These are phyloP conservation scores for Phytophthora boehmeriae DNA, from an alignment of 352 stramenopile genomes.

Conservation along the genomic window DNA sequence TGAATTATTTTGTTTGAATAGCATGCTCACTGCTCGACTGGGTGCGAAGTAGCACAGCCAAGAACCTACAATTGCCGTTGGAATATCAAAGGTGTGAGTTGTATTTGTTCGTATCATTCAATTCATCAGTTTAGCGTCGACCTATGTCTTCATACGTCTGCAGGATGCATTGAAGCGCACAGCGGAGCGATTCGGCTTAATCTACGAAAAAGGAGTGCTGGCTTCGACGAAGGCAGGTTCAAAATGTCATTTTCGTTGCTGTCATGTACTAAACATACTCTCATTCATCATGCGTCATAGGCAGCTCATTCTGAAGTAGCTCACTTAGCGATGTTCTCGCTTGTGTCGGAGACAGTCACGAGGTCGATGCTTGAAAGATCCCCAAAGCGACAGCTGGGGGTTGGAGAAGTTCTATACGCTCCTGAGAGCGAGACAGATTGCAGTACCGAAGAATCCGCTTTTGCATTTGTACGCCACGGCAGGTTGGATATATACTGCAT, in stretches of 20 bases:
- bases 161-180: slow-evolving; percentile 34
- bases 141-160: background rate
- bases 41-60: slow-evolving; percentile 22
- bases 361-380: slow-evolving; percentile 37
- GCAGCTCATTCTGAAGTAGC: slow-evolving; percentile 35
- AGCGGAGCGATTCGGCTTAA: slow-evolving; percentile 32
- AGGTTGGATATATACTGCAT: slow-evolving; percentile 57
- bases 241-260: background rate
- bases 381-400: slow-evolving; percentile 19
- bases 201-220: slow-evolving; percentile 32
- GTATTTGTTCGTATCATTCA: background rate
- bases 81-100: slow-evolving; percentile 29
- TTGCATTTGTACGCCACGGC: slow-evolving; percentile 47
- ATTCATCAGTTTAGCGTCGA: background rate
- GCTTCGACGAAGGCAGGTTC: slow-evolving; percentile 14
- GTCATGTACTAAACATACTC: background rate
- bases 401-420: slow-evolving; percentile 26
- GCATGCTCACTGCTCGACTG: background rate
- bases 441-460: slow-evolving; percentile 10
- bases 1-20: background rate
- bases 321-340: slow-evolving; percentile 47
- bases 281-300: slow-evolving; percentile 22
- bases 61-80: slow-evolving; percentile 25
- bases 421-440: slow-evolving; percentile 4
- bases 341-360: slow-evolving; percentile 39